Percentiles rank a stretch among this genome's conserved stretches.
These are phyloP conservation scores for Pseudofabraea citricarpa DNA, from an alignment of 2,329 filamentous ascomycete species.

Conservation along the genomic window DNA sequence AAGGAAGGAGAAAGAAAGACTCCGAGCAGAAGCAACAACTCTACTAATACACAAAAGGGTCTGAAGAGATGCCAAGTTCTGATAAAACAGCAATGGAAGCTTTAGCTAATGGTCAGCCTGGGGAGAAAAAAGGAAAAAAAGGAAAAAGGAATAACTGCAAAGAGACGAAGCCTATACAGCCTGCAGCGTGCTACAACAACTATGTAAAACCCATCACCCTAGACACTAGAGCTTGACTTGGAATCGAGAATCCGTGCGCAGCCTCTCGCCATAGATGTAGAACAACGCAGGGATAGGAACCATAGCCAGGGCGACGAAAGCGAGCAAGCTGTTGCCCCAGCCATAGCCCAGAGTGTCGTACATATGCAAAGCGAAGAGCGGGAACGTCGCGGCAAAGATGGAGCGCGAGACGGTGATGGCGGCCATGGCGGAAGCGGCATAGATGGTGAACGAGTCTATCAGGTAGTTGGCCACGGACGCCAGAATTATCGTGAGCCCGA, in stretches of 20 bases:
- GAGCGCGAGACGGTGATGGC: slow-evolving; percentile 55
- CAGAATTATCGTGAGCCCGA: slow-evolving; percentile 42
- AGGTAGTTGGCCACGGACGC: slow-evolving; percentile 36
- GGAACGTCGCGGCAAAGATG: slow-evolving; percentile 56
- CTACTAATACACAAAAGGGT: too few relatives aligned
- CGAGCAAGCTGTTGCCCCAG: slow-evolving; percentile 42
- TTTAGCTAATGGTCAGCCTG: too few relatives aligned
- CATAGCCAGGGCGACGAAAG: slow-evolving; percentile 40
- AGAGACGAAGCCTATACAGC: too few relatives aligned
- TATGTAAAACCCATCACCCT: too few relatives aligned
- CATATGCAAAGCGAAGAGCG: slow-evolving; percentile 47
- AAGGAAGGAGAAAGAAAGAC: too few relatives aligned
- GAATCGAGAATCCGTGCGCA: slow-evolving; percentile 1
- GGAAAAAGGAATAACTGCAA: too few relatives aligned
- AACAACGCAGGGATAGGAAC: slow-evolving; percentile 12
- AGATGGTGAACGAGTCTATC: slow-evolving; percentile 33
- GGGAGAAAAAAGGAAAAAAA: too few relatives aligned
- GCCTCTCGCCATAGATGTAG: slow-evolving; percentile 6
- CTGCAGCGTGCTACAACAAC: too few relatives aligned
- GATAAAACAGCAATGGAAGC: too few relatives aligned
- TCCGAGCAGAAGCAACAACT: too few relatives aligned
- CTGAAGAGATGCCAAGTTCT: too few relatives aligned
- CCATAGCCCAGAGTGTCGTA: slow-evolving; percentile 37
- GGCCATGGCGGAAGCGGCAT: slow-evolving; percentile 43
- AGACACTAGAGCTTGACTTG: slow-evolving; percentile 2